These are phyloP conservation scores for Cordyceps javanica DNA, from an alignment of 2,329 filamentous ascomycete genomes.

Conservation along the genomic window DNA sequence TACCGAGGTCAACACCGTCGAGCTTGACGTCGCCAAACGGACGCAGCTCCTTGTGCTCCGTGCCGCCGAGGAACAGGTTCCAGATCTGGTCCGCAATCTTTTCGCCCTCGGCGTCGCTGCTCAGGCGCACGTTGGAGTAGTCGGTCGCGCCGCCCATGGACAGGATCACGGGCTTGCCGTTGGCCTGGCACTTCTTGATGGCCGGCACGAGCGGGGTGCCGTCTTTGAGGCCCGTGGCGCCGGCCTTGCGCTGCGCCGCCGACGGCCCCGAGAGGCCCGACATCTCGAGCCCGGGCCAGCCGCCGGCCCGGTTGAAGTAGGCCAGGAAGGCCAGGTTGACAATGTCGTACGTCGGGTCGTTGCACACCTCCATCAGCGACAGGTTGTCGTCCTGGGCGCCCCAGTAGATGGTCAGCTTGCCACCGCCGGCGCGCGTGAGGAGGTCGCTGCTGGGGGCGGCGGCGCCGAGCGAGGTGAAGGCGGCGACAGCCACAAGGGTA, in stretches of 20 bases:
- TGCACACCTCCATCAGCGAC: slow-evolving; percentile 17
- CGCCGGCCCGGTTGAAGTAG: slow-evolving; percentile 16
- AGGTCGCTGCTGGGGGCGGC: neutral
- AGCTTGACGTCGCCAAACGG: slow-evolving; percentile 62
- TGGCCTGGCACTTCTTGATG: slow-evolving; percentile 52
- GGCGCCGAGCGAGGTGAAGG: slow-evolving; percentile 3
- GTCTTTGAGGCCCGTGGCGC: slow-evolving; percentile 18
- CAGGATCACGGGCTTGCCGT: slow-evolving; percentile 63
- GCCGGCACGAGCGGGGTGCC: slow-evolving; percentile 16
- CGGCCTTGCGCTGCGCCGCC: slow-evolving; percentile 16
- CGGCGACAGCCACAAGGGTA: slow-evolving; percentile 2
- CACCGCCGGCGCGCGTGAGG: slow-evolving; percentile 11
- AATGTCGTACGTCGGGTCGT: slow-evolving; percentile 17
- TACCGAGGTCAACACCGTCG: slow-evolving; percentile 63
- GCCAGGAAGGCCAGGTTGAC: slow-evolving; percentile 20
- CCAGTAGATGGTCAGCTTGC: slow-evolving; percentile 20
- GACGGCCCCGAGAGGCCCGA: slow-evolving; percentile 2
- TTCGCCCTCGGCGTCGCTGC: slow-evolving; percentile 38
- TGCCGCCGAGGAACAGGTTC: slow-evolving; percentile 54
- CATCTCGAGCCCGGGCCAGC: slow-evolving; percentile 12
- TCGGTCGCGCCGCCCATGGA: slow-evolving; percentile 65
- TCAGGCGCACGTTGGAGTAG: slow-evolving; percentile 56
- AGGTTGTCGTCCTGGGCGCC: slow-evolving; percentile 17
- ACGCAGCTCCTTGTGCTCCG: slow-evolving; percentile 40
- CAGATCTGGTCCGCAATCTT: slow-evolving; percentile 56